Base-by-base conservation (phyloP, 495 filamentous ascomycete genomes). In the Penicillium salamii region DNA sequence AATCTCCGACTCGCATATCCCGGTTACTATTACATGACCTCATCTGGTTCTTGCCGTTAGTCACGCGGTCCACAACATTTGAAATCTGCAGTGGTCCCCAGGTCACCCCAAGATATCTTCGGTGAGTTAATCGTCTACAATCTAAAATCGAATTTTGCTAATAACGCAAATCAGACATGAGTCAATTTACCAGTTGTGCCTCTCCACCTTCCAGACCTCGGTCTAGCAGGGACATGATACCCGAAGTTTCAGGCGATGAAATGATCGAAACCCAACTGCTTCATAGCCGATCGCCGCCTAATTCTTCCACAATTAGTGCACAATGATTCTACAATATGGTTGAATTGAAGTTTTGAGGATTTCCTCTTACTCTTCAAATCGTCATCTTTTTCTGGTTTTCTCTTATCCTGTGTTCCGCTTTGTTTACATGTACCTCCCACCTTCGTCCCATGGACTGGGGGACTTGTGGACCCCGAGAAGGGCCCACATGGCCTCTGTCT, bases 361-460 rank as follows among this genome's bases (percentile, higher is more conserved):
- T 11, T 3, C 33, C 24, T 33, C 17, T 53, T 17, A 42, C 13
- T 21, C 17, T 31, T n/a, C 4, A 33, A 31, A 44, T 47, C 45
- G 35, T 28, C 26, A 34, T 26, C 41, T 50, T 23, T 37, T 53
- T 46, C 37, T 42, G 46, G 19, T 46, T 53, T 35, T 35, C 33
- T 34, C 32, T 35, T 45, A 39, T 39, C 39, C 35, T 17, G 29
- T 48, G 49, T 24, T 24, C 37, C 29, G 37, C 26, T 31, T 39
- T 21, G 6, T 31, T 52, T 42, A 26, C 42, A 36, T 50, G 14
- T 28, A 42, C 40, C 34, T 35, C 28, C 51, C 28, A 20, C 35
- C 37, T 42, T 42, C 28, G 17, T 29, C n/a, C 50, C 53, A 54
- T 40, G 33, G 55, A 50, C 26, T 41, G 42, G 34, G 37, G 46